Evolutionary conservation across 1,284 basidiomycete species (phyloP), one percentile per base, ranked within the genome.

Genomic region (Schizopora paradoxa): DNA sequence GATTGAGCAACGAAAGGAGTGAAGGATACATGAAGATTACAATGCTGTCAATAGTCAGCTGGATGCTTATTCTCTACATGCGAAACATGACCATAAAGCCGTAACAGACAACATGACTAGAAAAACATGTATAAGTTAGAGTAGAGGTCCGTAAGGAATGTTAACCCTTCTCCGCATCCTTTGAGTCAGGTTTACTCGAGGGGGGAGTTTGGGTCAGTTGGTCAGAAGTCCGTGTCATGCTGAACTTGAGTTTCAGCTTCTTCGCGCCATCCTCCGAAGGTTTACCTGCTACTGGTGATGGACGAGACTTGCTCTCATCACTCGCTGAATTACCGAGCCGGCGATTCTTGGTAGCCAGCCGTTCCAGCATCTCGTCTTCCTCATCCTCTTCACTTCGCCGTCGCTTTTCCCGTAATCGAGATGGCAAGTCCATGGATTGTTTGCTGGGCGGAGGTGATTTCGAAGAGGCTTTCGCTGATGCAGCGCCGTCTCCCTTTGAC

Each of bases 171-270:
- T 87, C 86, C 41, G 77, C 84, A 58, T 87, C 83, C 65, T 88
- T 88, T 51, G 72, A 71, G 55, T 76, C 73, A 57, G 75, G 70
- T 27, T 66, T 59, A 18, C 19, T 36, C 14, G 40, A 25, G 28
- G 43, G 34, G n/a, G 35, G 28, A 19, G 32, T 2, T 31, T 33
- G 22, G 22, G 14, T 21, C 18, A 33, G 22, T 2, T 45, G 21
- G 25, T 34, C 41, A 16, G 54, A 43, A 35, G 29, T 25, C 13
- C 47, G 63, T 36, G 70, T n/a, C n/a, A n/a, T 56, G 41, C 67
- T 68, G n/a, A 87, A 69, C 65, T 78, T 86, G 48, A 90, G 67
- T 66, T 86, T 87, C 58, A 90, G 76, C 65, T 86, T 86, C 67
- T 82, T 86, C 29, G 80, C 78, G 46, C 77, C 75, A 47, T 82